phyloP scores from a whole-genome alignment of 2,329 filamentous ascomycete genomes.

The Bisporella sp. region DNA sequence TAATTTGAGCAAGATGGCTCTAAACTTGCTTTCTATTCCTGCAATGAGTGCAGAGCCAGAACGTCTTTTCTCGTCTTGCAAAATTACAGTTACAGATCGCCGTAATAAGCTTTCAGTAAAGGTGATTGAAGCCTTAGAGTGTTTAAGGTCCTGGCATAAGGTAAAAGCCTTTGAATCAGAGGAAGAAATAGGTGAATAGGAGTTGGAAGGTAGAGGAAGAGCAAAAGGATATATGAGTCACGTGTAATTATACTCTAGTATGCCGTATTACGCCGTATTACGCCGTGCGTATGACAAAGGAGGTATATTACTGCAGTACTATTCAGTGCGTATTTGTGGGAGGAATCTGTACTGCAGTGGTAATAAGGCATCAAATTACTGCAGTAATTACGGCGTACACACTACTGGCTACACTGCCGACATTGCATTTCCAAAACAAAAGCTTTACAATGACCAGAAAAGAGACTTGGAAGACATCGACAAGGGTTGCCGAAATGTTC shows the following conservation, averaged over 20 bases:
- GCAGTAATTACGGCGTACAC: background rate
- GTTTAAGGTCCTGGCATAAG: background rate
- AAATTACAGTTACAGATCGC: background rate
- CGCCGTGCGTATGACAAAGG: too few species aligned
- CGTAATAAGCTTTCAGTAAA: background rate
- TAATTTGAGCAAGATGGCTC: background rate
- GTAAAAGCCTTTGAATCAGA: background rate
- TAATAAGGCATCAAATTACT: background rate
- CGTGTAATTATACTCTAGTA: background rate
- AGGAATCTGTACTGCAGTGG: background rate
- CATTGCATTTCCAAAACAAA: constrained; percentile 11
- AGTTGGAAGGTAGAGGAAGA: too few species aligned
- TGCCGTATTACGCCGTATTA: background rate
- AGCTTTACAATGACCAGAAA: constrained; percentile 14
- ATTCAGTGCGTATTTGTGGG: background rate
- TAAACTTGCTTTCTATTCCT: background rate
- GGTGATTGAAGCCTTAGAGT: background rate
- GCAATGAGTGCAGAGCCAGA: background rate
- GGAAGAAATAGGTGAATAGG: background rate
- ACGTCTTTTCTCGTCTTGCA: background rate
- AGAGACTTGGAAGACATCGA: constrained; percentile 13
- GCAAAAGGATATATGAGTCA: background rate
- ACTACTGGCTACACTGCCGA: background rate
- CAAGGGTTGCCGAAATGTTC: constrained; percentile 10
- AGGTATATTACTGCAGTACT: background rate